Percentiles rank a stretch among this genome's conserved stretches.
phyloP scores from a whole-genome alignment of 805 yeast genomes.

The Kurtzmaniella cleridarum region DNA sequence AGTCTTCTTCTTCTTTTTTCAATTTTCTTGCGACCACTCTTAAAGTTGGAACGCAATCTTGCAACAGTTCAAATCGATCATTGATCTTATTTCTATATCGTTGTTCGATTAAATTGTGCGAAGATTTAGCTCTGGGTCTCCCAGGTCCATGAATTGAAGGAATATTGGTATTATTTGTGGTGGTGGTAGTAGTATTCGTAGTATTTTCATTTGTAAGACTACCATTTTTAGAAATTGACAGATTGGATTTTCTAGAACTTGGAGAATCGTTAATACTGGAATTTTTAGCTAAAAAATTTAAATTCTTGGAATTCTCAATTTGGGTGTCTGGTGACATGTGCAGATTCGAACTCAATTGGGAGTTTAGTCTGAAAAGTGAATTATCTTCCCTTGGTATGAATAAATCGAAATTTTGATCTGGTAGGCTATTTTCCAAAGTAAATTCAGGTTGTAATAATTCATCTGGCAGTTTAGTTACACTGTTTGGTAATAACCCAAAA shows the following conservation, averaged over 20 bases:
- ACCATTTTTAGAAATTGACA: too few species aligned
- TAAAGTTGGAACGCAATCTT: slow-evolving; percentile 34
- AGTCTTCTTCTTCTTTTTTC: slow-evolving; percentile 10
- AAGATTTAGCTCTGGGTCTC: slow-evolving; percentile 22
- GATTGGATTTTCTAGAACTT: too few species aligned
- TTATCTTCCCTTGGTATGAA: neutral
- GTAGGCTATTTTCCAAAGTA: slow-evolving; percentile 2
- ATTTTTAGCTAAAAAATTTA: too few species aligned
- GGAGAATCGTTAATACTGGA: too few species aligned
- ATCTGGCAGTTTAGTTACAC: neutral
- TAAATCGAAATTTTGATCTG: slow-evolving; percentile 4
- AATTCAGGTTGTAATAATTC: neutral
- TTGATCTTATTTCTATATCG: slow-evolving; percentile 39
- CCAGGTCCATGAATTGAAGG: slow-evolving; percentile 6
- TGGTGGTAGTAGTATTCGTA: neutral
- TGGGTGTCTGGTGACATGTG: too few species aligned
- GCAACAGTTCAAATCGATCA: slow-evolving; percentile 35
- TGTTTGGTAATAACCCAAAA: slow-evolving; percentile 10
- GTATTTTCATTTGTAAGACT: neutral
- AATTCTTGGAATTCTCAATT: too few species aligned
- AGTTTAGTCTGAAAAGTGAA: too few species aligned
- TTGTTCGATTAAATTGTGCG: slow-evolving; percentile 40
- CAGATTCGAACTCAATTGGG: too few species aligned
- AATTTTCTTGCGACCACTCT: slow-evolving; percentile 23
- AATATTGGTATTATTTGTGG: neutral